Evolutionary conservation across 2,329 filamentous ascomycete species (phyloP), one percentile per base, ranked within the genome.

Genomic region (Aspergillus flavus): DNA sequence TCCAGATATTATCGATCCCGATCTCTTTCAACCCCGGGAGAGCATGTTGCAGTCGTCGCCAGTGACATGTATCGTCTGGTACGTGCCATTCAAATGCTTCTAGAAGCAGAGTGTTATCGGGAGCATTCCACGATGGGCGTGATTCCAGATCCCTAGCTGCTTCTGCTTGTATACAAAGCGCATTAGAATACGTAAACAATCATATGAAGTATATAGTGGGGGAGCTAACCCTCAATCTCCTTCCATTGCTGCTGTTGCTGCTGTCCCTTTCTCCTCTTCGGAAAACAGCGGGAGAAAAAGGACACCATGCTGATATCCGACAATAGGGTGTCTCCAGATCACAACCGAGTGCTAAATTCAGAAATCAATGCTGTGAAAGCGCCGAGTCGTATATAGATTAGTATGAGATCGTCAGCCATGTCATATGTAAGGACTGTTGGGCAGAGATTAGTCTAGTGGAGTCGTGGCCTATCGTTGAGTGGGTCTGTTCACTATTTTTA

Each of bases 31-130:
- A 79, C 3, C 79, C 77, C 0, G 85, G 83, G 1, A 90, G 71
- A 7, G 81, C 81, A 21, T 79, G 76, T 16, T 78, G 76, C 1
- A 91, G 82, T 10, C 88, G 85, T 41, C 80, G 77, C 85, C 87
- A 91, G 75, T 91, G 89, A 55, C 81, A 77, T 58, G 84, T 76
- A 66, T 89, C 85, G 50, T 84, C 83, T 2, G 88, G 87, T 5
- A 87, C 82, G 71, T 92, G 88, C 90, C 90, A 92, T 79, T 92
- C 90, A 72, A 91, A 92, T 14, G 82, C 86, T 75, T 92, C 89
- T 68, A 92, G 84, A 78, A 92, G 85, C 58, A 86, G 84, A 19
- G 62, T 53, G 54, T 79, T 79, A 52, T 78, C 73, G 11, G 72
- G 68, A 5, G 71, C 68, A 55, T 68, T 65, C 75, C 75, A 77